Base-by-base conservation (phyloP, 2,329 filamentous ascomycete genomes). In the Venturia asperata region DNA sequence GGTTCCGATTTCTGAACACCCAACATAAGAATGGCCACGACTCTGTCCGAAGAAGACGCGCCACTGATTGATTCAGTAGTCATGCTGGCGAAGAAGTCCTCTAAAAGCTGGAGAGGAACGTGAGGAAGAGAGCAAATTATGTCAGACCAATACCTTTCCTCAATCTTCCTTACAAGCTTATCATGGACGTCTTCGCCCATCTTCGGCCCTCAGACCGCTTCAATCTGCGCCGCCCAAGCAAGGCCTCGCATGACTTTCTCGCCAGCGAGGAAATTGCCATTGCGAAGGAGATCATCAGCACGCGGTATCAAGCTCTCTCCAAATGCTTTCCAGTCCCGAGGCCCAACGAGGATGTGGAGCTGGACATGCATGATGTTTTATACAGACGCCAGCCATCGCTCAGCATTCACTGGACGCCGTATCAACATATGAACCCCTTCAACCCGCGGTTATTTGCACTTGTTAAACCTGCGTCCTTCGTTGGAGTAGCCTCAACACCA, bases 391-490 rank as follows among this genome's bases (percentile, higher is more conserved):
- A 81, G 66, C 74, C 77, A 34, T 70, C 77, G 61, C 71, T 80
- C 9, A 71, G 71, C 39, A 78, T 83, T 37, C 79, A 83, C 70
- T 79, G 77, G 66, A 79, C 78, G 55, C 77, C 79, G 0, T 85
- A 82, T 68, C 80, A 82, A 67, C 82, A 86, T 69, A 76, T 86
- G 24, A 74, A 74, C 47, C 68, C 75, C 0, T 78, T 80, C 0
- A 77, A 85, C 67, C 74, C 77, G 0, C 63, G 71, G 70, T 77
- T n/a, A 72, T 83, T 4, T 87, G 84, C 73, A 83, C 82, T 1
- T 87, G 84, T 69, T 72, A 83, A 34, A 82, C 81, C 0, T 86
- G 84, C 69, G 73, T 83, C 55, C 70, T 84, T 45, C 77, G 80
- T 2, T 87, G 84, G 84, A 83, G 83, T 68, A 79, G 81, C 17